phyloP scores from a whole-genome alignment of 2,329 filamentous ascomycete genomes.

The Dactylonectria estremocensis region DNA sequence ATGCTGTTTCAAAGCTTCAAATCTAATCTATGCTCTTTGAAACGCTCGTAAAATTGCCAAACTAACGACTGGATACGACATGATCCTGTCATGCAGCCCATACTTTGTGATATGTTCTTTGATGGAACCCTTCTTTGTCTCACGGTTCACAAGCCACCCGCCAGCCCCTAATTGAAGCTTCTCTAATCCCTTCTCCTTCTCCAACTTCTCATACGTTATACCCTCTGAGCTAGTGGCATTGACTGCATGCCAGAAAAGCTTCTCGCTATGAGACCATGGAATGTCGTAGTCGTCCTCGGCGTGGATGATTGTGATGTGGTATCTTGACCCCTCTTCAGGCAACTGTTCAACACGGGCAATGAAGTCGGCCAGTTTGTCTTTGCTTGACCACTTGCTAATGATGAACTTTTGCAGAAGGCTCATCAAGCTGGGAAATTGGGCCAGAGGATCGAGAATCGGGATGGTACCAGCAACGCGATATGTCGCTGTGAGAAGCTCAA shows the following conservation, averaged over 20 bases:
- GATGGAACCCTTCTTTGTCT: slow-evolving; percentile 61
- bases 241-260: slow-evolving; percentile 63
- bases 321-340: slow-evolving; percentile 15
- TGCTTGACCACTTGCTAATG: slow-evolving; percentile 61
- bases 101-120: slow-evolving; percentile 65
- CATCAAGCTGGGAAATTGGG: slow-evolving; percentile 53
- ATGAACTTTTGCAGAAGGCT: slow-evolving; percentile 57
- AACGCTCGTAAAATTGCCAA: slow-evolving; percentile 56
- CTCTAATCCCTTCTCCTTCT: slow-evolving; percentile 37
- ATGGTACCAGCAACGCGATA: slow-evolving; percentile 66
- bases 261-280: slow-evolving; percentile 60
- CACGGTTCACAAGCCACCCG: slow-evolving; percentile 61
- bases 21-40: background rate
- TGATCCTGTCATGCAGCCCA: slow-evolving; percentile 66
- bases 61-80: slow-evolving; percentile 65
- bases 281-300: slow-evolving; percentile 63
- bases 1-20: no score
- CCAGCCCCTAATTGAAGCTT: slow-evolving; percentile 51
- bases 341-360: slow-evolving; percentile 43
- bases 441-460: slow-evolving; percentile 61
- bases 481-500: slow-evolving; percentile 63
- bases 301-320: slow-evolving; percentile 61
- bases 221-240: slow-evolving; percentile 54
- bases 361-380: slow-evolving; percentile 57
- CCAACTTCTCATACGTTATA: slow-evolving; percentile 48